Evolutionary conservation across 352 stramenopile genomes (phyloP), one percentile per base, ranked within the genome.

Genomic region (Globisporangium polare): DNA sequence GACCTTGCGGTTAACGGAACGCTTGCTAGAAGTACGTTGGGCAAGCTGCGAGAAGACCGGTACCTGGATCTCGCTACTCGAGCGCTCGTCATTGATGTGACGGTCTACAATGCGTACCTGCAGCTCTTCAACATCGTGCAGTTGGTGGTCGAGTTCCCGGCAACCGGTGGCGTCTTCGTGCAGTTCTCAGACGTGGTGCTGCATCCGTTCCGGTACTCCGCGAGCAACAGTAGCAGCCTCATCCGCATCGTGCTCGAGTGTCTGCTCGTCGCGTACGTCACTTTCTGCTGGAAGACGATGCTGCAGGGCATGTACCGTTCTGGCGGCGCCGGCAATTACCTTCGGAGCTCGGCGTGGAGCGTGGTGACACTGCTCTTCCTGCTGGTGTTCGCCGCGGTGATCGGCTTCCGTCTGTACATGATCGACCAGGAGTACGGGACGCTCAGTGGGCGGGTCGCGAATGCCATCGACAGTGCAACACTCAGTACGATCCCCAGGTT

Each of bases 121-220:
- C 72, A 84, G 60, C 75, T 92, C 1, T 87, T 92, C 63, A 80
- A 82, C 52, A 66, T 78, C 6, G 73, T 92, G 9, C 67, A 84
- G 49, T 62, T 88, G 17, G 66, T 83, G 20, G 41, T 88, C 46
- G 82, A 92, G 50, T 88, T 92, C 59, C 82, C 80, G 0, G 63
- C 82, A 22, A 85, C 74, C 2, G 82, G 82, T 12, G 80, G 82
- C 9, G 69, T 74, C 8, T 82, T 77, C 60, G 69, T 80, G 3
- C 62, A 72, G 15, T 72, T 86, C 29, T 72, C 72, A 0, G 78
- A 88, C 37, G 55, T 63, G 0, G 71, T 87, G 5, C 18, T 89
- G 20, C 66, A 74, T 17, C 55, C 88, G 3, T 89, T 79, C 35
- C 76, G 72, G 5, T 92, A 92, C 60, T 81, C 74, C 13, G 69